A percentile compares a stretch with the other conserved stretches of the same genome.
These are phyloP conservation scores for Clavaria fumosa DNA, from an alignment of 768 basidiomycete species.

Conservation along the genomic window DNA sequence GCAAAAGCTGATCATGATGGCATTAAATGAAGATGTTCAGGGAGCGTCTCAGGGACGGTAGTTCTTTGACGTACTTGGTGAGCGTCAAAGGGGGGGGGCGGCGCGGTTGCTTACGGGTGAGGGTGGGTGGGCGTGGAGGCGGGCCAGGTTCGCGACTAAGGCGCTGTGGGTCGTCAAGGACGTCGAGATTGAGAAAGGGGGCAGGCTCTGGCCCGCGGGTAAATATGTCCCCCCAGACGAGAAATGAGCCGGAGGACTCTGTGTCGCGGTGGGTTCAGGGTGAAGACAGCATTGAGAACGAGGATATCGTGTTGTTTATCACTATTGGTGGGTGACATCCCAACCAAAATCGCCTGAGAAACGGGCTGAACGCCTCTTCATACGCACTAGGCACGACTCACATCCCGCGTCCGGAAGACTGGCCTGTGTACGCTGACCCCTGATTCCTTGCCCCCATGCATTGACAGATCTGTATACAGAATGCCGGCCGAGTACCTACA, in stretches of 20 bases:
- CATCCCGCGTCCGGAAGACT: constrained; percentile 76
- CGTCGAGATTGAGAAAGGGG: constrained; percentile 40
- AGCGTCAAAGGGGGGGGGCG: constrained; percentile 51
- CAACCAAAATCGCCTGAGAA: too few relatives aligned
- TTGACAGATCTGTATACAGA: constrained; percentile 20
- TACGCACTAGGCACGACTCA: constrained; percentile 70
- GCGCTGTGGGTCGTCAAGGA: constrained; percentile 74
- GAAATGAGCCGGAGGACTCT: constrained; percentile 55
- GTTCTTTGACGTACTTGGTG: constrained; percentile 60
- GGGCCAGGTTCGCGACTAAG: constrained; percentile 64
- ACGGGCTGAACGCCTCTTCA: too few relatives aligned
- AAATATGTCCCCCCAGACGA: constrained; percentile 78
- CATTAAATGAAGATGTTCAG: too few relatives aligned
- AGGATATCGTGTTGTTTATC: constrained; percentile 68
- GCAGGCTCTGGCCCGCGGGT: constrained; percentile 72
- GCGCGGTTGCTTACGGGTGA: constrained; percentile 46
- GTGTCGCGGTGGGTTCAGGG: constrained; percentile 58
- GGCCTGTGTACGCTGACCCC: constrained; percentile 56
- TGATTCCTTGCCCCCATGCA: constrained; percentile 2
- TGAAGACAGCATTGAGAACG: constrained; percentile 46
- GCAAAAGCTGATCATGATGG: too few relatives aligned
- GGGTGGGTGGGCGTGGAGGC: constrained; percentile 54
- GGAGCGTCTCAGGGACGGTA: too few relatives aligned
- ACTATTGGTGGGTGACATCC: constrained; percentile 44
- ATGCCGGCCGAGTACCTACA: constrained; percentile 72